These are phyloP conservation scores for Pythium myriotylum DNA, from an alignment of 352 stramenopile genomes.

Conservation along the genomic window DNA sequence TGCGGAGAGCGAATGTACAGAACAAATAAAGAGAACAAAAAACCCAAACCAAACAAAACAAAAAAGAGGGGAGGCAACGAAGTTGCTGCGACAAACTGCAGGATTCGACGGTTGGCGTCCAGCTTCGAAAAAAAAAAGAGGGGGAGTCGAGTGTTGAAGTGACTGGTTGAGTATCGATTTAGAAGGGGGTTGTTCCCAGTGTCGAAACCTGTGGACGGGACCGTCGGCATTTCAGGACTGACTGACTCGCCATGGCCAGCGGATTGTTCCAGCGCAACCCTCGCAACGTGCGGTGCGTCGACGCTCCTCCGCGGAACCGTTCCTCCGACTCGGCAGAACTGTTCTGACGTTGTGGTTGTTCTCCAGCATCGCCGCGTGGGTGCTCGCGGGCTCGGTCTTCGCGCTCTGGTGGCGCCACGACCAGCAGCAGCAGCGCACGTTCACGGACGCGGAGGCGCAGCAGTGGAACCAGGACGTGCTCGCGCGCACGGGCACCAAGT, in stretches of 20 bases:
- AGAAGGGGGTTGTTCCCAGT: slow-evolving; percentile 9
- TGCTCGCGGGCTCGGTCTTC: slow-evolving; percentile 42
- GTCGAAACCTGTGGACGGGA: slow-evolving; percentile 3
- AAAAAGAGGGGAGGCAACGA: not conserved
- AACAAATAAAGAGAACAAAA: no score
- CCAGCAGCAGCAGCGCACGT: slow-evolving; percentile 57
- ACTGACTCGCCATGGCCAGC: slow-evolving; percentile 21
- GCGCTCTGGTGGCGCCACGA: slow-evolving; percentile 62
- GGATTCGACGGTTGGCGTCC: not conserved
- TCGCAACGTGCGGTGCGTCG: slow-evolving; percentile 29
- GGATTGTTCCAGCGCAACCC: slow-evolving; percentile 32
- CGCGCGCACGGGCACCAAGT: slow-evolving; percentile 38
- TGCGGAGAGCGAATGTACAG: slow-evolving; percentile 3
- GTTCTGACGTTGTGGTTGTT: not conserved
- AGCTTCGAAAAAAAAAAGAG: no score
- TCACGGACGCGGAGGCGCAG: slow-evolving; percentile 40
- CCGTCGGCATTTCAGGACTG: no score
- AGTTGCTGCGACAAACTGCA: not conserved
- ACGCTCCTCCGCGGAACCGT: not conserved
- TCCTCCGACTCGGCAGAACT: not conserved
- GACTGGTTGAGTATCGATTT: slow-evolving; percentile 8
- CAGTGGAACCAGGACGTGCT: slow-evolving; percentile 68
- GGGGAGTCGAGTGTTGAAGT: not conserved
- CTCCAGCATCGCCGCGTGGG: slow-evolving; percentile 56
- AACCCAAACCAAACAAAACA: no score